Conservation (phyloP, 2,329 filamentous ascomycete genomes). For the Apiospora sp. region DNA sequence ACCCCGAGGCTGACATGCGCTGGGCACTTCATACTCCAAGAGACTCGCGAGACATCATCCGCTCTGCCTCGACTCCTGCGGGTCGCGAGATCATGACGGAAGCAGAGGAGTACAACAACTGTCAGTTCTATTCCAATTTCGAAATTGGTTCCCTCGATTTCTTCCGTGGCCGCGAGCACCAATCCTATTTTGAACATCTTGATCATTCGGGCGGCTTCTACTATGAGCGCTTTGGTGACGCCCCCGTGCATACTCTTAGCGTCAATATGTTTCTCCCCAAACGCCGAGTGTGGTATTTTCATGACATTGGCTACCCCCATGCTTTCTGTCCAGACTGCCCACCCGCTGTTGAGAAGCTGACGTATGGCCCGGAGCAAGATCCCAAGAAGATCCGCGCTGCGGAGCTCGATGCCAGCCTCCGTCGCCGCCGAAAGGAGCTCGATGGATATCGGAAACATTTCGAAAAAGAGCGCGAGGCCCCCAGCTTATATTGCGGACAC, state of each 20-base stretch:
- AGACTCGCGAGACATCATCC: constrained; percentile 29
- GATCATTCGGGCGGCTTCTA: constrained; percentile 58
- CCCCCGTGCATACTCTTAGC: constrained; percentile 61
- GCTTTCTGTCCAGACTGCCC: constrained; percentile 52
- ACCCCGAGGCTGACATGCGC: constrained; percentile 56
- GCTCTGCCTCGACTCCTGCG: constrained; percentile 23
- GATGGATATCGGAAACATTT: constrained; percentile 46
- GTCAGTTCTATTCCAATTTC: constrained; percentile 60
- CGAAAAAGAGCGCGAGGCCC: constrained; percentile 44
- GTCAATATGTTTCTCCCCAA: constrained; percentile 62
- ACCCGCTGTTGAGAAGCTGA: constrained; percentile 35
- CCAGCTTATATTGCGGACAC: constrained; percentile 47
- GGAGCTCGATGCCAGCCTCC: constrained; percentile 25
- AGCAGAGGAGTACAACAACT: constrained; percentile 56
- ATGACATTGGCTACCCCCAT: constrained; percentile 54
- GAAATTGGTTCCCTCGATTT: constrained; percentile 61
- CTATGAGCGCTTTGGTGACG: constrained; percentile 55
- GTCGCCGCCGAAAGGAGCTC: constrained; percentile 31
- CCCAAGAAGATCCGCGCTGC: constrained; percentile 24
- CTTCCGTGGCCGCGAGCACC: constrained; percentile 57
- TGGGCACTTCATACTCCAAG: constrained; percentile 52
- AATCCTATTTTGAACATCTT: constrained; percentile 57
- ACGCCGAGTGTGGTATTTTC: constrained; percentile 59
- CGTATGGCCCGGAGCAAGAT: constrained; percentile 31
- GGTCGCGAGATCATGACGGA: constrained; percentile 22